Evolutionary conservation across 805 yeast genomes (phyloP).

Genomic region (Geotrichum ghanense): DNA sequence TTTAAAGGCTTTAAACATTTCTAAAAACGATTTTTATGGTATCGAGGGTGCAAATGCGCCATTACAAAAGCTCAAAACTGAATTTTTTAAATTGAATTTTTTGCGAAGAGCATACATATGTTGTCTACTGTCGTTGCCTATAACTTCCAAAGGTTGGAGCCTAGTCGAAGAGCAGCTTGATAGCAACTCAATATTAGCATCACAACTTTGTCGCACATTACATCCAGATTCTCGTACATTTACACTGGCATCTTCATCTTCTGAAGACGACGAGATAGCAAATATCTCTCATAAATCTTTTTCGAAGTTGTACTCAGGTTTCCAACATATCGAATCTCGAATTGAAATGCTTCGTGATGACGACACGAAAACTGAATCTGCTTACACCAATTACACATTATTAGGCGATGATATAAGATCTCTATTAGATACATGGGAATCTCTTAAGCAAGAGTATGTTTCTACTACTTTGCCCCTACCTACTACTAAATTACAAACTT

Average conservation of each 20-base stretch:
- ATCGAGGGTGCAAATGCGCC: slow-evolving; percentile 18
- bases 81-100: slow-evolving; percentile 27
- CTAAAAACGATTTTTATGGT: slow-evolving; percentile 14
- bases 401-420: slow-evolving; percentile 15
- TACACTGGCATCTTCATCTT: background rate
- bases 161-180: slow-evolving; percentile 16
- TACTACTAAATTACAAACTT: too few species aligned
- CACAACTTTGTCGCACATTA: slow-evolving; percentile 9
- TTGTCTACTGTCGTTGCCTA: slow-evolving; percentile 28
- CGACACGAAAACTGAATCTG: slow-evolving; percentile 4
- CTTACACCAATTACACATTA: slow-evolving; percentile 8
- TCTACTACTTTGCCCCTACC: background rate
- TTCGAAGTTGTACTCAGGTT: slow-evolving; percentile 8
- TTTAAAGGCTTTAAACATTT: background rate
- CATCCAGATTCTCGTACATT: slow-evolving; percentile 3
- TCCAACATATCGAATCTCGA: slow-evolving; percentile 16
- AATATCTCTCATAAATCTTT: slow-evolving; percentile 3
- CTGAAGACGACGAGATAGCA: slow-evolving; percentile 3
- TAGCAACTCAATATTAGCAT: slow-evolving; percentile 7
- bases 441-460: slow-evolving; percentile 3
- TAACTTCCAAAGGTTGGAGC: slow-evolving; percentile 18
- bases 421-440: slow-evolving; percentile 14
- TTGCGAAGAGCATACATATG: slow-evolving; percentile 35
- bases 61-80: slow-evolving; percentile 20
- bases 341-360: slow-evolving; percentile 14